Evolutionary conservation across 768 basidiomycete genomes (phyloP).

Genomic region (Leccinum longicurvipes): DNA sequence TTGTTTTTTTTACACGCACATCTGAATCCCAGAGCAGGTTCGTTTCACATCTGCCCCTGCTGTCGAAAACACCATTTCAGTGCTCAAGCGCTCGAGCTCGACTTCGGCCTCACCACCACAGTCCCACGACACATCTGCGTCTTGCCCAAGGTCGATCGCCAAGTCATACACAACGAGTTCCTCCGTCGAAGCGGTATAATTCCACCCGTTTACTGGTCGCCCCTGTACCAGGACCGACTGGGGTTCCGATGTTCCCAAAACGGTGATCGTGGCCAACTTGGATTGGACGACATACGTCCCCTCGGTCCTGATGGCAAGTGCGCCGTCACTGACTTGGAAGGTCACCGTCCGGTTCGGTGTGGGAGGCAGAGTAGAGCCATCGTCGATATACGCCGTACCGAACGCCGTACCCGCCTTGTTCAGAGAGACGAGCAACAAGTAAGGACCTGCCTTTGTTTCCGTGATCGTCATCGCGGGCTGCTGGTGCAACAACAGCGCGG

Average conservation of each 20-base stretch:
- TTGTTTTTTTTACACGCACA: too few species aligned
- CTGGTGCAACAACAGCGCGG: slow-evolving; percentile 58
- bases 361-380: slow-evolving; percentile 52
- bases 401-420: slow-evolving; percentile 44
- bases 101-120: not conserved
- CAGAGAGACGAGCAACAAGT: slow-evolving; percentile 56
- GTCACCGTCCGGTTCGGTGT: slow-evolving; percentile 46
- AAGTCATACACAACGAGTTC: slow-evolving; percentile 41
- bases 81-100: too few species aligned
- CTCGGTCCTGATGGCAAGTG: slow-evolving; percentile 37
- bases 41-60: too few species aligned
- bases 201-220: slow-evolving; percentile 31
- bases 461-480: slow-evolving; percentile 60
- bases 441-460: slow-evolving; percentile 60
- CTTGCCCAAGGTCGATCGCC: slow-evolving; percentile 26
- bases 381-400: slow-evolving; percentile 64
- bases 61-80: too few species aligned
- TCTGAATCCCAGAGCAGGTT: too few species aligned
- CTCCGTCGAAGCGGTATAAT: slow-evolving; percentile 36
- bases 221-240: slow-evolving; percentile 39
- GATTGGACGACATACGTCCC: slow-evolving; percentile 34
- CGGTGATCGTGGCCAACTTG: slow-evolving; percentile 45
- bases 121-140: not conserved
- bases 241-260: slow-evolving; percentile 52
- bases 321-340: slow-evolving; percentile 36